Conservation (phyloP, 139 green algal genomes). For the Closterium sp. region DNA sequence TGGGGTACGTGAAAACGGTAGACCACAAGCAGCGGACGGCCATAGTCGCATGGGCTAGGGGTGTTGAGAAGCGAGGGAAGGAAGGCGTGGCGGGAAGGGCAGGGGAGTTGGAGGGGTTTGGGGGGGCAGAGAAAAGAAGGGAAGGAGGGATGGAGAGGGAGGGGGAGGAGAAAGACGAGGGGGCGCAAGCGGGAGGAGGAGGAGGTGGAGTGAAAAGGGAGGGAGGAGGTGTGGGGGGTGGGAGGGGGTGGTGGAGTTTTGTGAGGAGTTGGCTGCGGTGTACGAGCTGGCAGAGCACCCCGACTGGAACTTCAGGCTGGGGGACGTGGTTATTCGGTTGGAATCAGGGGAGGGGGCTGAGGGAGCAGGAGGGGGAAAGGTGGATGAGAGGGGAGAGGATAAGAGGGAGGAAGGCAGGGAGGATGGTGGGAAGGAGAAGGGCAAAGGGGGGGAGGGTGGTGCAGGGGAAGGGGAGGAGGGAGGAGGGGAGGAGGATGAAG, state of each 20-base stretch:
- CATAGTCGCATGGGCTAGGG: constrained; percentile 40
- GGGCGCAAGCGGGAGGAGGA: too few species aligned
- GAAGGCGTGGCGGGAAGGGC: too few species aligned
- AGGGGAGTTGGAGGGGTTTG: background rate
- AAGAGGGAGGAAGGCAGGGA: background rate
- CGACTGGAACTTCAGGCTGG: constrained; percentile 54
- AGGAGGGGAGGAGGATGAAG: too few species aligned
- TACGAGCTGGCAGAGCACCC: constrained; percentile 53
- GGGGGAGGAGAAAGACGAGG: too few species aligned
- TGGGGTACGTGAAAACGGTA: constrained; percentile 45
- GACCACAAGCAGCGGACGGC: constrained; percentile 42
- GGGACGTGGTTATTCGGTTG: constrained; percentile 38
- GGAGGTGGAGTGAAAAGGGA: background rate
- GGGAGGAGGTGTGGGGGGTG: background rate
- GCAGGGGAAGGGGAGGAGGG: background rate
- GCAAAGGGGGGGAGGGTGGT: background rate
- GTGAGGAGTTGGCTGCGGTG: constrained; percentile 43
- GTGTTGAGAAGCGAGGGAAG: background rate
- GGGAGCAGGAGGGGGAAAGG: background rate
- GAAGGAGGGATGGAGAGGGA: background rate
- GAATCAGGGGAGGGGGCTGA: background rate
- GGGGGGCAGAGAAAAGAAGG: background rate
- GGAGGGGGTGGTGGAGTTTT: background rate
- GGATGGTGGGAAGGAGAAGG: background rate
- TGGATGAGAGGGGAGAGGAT: background rate